Conservation (phyloP, 768 basidiomycete genomes). For the Amanita pallidorosea region DNA sequence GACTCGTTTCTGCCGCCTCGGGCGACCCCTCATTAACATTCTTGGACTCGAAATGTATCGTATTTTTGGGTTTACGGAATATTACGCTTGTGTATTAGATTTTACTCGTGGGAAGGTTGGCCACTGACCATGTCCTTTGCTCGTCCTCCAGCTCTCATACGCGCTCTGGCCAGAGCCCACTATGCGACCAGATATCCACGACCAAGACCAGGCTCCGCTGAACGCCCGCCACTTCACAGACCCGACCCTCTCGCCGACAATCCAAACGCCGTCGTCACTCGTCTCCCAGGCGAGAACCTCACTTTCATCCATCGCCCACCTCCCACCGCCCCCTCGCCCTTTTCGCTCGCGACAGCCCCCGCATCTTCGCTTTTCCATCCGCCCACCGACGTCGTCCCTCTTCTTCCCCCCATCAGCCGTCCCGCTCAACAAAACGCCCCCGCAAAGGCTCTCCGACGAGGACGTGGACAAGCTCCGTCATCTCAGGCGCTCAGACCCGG, state of each 20-base stretch:
- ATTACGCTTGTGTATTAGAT: not conserved
- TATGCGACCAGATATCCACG: conserved; percentile 36
- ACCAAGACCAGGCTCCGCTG: conserved; percentile 39
- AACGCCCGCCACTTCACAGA: conserved; percentile 44
- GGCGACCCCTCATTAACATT: not conserved
- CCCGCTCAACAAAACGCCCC: conserved; percentile 22
- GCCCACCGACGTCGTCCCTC: conserved; percentile 18
- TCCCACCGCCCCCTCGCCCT: conserved; percentile 62
- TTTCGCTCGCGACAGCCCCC: conserved; percentile 59
- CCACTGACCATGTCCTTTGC: no score
- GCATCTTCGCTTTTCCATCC: conserved; percentile 58
- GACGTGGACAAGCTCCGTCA: conserved; percentile 44
- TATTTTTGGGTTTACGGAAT: conserved; percentile 4
- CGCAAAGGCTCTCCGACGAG: conserved; percentile 37
- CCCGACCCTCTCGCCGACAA: conserved; percentile 48
- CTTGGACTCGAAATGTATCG: conserved; percentile 3
- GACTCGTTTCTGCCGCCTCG: conserved; percentile 21
- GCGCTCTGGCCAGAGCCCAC: no score
- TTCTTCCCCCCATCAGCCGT: conserved; percentile 42
- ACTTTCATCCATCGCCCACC: conserved; percentile 85
- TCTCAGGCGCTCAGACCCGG: conserved; percentile 48
- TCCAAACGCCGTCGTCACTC: conserved; percentile 38
- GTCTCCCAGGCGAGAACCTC: conserved; percentile 41
- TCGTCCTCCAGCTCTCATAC: no score
- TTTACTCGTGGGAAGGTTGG: no score